These are phyloP conservation scores for Russula lepida DNA, from an alignment of 768 basidiomycete species.

Conservation along the genomic window DNA sequence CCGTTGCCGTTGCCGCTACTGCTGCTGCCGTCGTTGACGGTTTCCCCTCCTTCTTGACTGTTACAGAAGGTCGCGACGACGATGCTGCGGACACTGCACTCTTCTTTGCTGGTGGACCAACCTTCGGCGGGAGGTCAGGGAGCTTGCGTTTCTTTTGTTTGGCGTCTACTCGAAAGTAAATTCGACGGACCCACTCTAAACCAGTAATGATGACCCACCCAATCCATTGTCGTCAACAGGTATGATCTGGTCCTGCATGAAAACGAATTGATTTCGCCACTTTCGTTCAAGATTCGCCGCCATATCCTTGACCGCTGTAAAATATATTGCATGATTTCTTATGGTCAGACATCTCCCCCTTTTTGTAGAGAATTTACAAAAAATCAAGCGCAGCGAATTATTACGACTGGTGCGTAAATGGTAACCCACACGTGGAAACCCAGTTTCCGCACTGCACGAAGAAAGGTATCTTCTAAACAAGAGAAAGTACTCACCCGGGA, in stretches of 20 bases:
- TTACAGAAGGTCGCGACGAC: constrained; percentile 32
- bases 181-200: background rate
- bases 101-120: constrained; percentile 58
- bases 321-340: constrained; percentile 35
- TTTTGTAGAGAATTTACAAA: constrained; percentile 6
- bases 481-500: constrained; percentile 62
- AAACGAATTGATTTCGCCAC: constrained; percentile 61
- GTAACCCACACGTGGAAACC: background rate
- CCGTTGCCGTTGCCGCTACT: constrained; percentile 23
- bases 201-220: constrained; percentile 55
- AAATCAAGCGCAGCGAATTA: background rate
- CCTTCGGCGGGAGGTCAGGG: constrained; percentile 39
- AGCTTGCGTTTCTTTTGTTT: constrained; percentile 68
- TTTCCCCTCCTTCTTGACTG: constrained; percentile 52
- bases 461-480: background rate
- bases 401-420: constrained; percentile 2
- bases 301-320: constrained; percentile 88
- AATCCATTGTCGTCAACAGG: constrained; percentile 33
- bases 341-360: constrained; percentile 58
- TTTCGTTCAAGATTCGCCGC: constrained; percentile 78
- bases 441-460: background rate
- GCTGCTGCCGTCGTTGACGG: constrained; percentile 16
- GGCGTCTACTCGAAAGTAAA: constrained; percentile 26
- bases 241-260: constrained; percentile 37
- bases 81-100: constrained; percentile 40